Percentiles rank a stretch among this genome's conserved stretches.
These are phyloP conservation scores for Axilococcus clingmanii DNA, from an alignment of 139 green algal genomes.

Conservation along the genomic window DNA sequence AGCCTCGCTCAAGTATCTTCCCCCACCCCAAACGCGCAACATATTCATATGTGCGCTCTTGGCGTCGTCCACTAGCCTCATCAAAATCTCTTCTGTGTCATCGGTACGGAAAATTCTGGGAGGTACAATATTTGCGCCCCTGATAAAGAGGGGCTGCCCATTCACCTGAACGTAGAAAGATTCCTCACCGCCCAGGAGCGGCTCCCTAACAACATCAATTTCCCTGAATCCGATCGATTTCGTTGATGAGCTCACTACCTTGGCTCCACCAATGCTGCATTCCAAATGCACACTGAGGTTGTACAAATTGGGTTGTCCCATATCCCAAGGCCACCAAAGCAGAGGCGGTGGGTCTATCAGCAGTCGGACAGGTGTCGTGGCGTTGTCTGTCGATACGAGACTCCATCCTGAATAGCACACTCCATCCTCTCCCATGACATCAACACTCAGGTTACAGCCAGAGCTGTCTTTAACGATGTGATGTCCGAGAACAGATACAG, in stretches of 20 bases:
- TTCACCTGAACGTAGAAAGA: constrained; percentile 69
- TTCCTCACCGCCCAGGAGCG: constrained; percentile 31
- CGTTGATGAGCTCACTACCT: too few relatives aligned
- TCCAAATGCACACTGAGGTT: constrained; percentile 23
- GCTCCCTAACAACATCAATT: too few relatives aligned
- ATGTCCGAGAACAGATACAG: constrained; percentile 9
- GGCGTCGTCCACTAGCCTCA: constrained; percentile 32
- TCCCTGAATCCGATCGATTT: too few relatives aligned
- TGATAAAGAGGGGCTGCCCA: constrained; percentile 45
- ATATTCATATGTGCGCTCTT: constrained; percentile 65
- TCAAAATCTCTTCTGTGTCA: constrained; percentile 7
- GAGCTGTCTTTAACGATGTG: neutral
- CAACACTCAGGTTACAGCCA: neutral
- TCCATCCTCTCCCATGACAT: too few relatives aligned
- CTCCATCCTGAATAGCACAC: too few relatives aligned
- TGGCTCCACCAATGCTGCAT: too few relatives aligned
- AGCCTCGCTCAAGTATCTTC: constrained; percentile 34
- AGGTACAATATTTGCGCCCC: constrained; percentile 65
- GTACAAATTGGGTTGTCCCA: constrained; percentile 38
- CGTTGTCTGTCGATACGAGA: too few relatives aligned
- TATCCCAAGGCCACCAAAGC: constrained; percentile 49
- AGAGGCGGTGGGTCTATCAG: too few relatives aligned
- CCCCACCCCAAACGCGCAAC: constrained; percentile 61
- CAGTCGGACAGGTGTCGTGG: too few relatives aligned
- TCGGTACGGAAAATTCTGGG: constrained; percentile 34